Percentiles rank a stretch among this genome's conserved stretches.
phyloP scores from a whole-genome alignment of 1,139 yeast genomes.

The Ashbya aceris region DNA sequence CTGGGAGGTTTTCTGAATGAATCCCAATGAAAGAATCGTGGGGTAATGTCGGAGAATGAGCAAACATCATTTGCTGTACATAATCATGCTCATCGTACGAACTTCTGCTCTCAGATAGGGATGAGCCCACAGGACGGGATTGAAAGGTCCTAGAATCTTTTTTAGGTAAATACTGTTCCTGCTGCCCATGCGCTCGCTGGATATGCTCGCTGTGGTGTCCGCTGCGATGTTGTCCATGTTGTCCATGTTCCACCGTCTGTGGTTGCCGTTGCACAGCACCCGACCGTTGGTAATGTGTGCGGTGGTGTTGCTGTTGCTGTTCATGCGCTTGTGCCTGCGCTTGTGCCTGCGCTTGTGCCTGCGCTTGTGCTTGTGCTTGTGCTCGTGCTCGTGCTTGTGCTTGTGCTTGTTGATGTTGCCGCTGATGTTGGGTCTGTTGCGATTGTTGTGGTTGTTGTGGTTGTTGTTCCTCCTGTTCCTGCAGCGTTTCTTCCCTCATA shows the following conservation, averaged over 20 bases:
- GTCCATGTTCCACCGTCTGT: background rate
- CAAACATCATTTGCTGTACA: conserved; percentile 18
- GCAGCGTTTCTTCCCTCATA: conserved; percentile 32
- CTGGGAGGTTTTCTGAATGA: conserved; percentile 33
- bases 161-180: conserved; percentile 20
- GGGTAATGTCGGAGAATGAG: conserved; percentile 19
- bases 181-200: conserved; percentile 8
- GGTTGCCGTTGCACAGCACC: background rate
- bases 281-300: conserved; percentile 4
- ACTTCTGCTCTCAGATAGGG: conserved; percentile 2
- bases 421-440: conserved; percentile 19
- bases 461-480: conserved; percentile 23
- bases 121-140: background rate
- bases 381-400: conserved; percentile 25
- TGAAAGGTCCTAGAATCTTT: conserved; percentile 11
- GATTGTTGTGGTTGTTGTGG: conserved; percentile 19
- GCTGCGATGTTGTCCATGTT: no score
- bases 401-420: conserved; percentile 11
- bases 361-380: conserved; percentile 19
- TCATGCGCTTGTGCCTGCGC: conserved; percentile 23
- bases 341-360: conserved; percentile 19
- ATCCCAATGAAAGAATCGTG: conserved; percentile 29
- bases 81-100: conserved; percentile 13
- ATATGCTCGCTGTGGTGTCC: no score
- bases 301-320: conserved; percentile 18